A percentile compares a stretch with the other conserved stretches of the same genome.
Conservation (phyloP, 2,329 filamentous ascomycete genomes). For the Paramyrothecium roridum region DNA sequence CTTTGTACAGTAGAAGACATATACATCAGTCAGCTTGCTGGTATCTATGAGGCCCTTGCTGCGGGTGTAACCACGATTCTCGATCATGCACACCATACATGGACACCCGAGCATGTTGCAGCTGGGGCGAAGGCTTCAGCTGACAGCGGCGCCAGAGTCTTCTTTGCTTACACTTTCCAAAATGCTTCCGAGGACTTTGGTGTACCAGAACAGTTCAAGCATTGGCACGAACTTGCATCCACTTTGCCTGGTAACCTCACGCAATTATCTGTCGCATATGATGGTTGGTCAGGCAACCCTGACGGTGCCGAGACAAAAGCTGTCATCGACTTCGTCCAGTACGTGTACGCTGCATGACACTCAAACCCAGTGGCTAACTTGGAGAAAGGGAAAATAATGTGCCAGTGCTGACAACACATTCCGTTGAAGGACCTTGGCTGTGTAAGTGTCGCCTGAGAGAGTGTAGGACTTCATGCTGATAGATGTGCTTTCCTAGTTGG, state of each 20-base stretch:
- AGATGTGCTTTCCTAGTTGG: neutral
- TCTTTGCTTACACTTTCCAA: neutral
- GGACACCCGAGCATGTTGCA: neutral
- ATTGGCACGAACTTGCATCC: neutral
- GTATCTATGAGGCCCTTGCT: neutral
- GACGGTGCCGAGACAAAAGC: neutral
- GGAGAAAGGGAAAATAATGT: no score
- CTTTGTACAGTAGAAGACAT: neutral
- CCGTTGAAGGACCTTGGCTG: neutral
- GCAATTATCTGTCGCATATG: neutral
- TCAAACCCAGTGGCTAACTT: no score
- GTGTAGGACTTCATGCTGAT: neutral
- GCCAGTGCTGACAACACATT: neutral
- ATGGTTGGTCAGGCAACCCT: neutral
- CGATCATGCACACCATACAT: conserved; percentile 1
- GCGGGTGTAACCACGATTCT: neutral
- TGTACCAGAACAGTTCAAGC: neutral
- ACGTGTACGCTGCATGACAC: neutral
- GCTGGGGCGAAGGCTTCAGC: neutral
- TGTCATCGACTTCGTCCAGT: neutral
- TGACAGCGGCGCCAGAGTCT: neutral
- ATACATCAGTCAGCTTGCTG: neutral
- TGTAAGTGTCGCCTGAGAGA: neutral
- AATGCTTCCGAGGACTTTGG: neutral
- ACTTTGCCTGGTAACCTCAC: neutral